Conservation (phyloP, 2,329 filamentous ascomycete species). For the Fusarium sp. region DNA sequence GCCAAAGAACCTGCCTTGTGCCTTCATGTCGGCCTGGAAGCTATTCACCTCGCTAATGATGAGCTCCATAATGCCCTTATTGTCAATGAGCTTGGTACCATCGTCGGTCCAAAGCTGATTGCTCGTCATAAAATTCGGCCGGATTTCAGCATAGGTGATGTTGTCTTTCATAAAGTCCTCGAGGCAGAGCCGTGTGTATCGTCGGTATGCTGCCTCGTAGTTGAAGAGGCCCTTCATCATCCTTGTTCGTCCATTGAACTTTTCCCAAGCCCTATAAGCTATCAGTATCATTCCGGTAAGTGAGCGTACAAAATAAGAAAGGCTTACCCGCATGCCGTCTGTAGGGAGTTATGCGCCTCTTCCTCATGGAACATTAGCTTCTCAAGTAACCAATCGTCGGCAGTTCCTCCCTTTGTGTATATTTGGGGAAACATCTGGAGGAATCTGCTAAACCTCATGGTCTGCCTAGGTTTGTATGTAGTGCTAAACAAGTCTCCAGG, state of each 20-base stretch:
- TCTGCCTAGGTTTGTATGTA: constrained; percentile 58
- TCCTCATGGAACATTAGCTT: constrained; percentile 73
- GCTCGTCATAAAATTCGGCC: constrained; percentile 74
- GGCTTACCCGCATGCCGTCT: constrained; percentile 65
- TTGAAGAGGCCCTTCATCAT: constrained; percentile 81
- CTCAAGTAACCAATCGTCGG: constrained; percentile 66
- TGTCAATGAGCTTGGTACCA: constrained; percentile 63
- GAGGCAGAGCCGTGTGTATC: constrained; percentile 70
- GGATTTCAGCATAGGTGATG: constrained; percentile 78
- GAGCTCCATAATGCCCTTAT: constrained; percentile 69
- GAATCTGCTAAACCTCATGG: constrained; percentile 59
- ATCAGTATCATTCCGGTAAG: constrained; percentile 15
- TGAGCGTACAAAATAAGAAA: neutral
- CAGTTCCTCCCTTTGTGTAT: constrained; percentile 37
- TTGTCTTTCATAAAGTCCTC: constrained; percentile 72
- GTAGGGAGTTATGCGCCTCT: constrained; percentile 66
- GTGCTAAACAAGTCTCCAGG: constrained; percentile 61
- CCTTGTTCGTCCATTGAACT: constrained; percentile 76
- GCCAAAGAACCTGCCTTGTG: constrained; percentile 60
- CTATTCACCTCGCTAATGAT: constrained; percentile 65
- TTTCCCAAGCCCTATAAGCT: constrained; percentile 63
- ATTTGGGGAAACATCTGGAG: constrained; percentile 49
- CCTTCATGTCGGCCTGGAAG: constrained; percentile 55
- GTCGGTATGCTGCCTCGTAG: constrained; percentile 71
- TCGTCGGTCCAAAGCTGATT: constrained; percentile 72